phyloP scores from a whole-genome alignment of 805 yeast genomes.

The Candida silvicultrix region DNA sequence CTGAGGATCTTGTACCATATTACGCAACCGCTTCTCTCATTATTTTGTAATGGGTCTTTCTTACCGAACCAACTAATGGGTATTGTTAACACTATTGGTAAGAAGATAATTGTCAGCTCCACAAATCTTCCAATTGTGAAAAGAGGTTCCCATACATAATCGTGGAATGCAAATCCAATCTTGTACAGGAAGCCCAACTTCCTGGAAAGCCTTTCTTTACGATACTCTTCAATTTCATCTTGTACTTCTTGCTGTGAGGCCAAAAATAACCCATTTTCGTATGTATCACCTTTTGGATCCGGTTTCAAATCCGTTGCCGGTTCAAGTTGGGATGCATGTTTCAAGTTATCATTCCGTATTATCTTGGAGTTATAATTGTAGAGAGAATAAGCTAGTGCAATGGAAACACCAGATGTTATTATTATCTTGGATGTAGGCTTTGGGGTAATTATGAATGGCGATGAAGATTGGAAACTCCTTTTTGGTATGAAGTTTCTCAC shows the following conservation, averaged over 20 bases:
- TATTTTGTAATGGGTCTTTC: slow-evolving; percentile 13
- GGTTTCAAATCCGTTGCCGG: slow-evolving; percentile 22
- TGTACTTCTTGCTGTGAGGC: slow-evolving; percentile 54
- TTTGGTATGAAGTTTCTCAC: neutral
- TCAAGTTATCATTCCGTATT: neutral
- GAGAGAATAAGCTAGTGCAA: neutral
- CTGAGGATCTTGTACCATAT: slow-evolving; percentile 68
- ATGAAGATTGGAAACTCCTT: neutral
- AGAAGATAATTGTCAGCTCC: slow-evolving; percentile 57
- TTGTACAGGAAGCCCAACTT: slow-evolving; percentile 28
- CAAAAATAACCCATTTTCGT: slow-evolving; percentile 56
- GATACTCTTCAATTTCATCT: slow-evolving; percentile 27
- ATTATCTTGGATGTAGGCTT: neutral
- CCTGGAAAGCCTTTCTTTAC: slow-evolving; percentile 22
- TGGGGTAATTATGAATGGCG: neutral
- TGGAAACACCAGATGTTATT: neutral
- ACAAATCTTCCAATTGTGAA: slow-evolving; percentile 62
- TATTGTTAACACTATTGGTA: slow-evolving; percentile 60
- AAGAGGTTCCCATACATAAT: slow-evolving; percentile 62
- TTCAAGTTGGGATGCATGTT: neutral
- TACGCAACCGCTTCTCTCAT: slow-evolving; percentile 53
- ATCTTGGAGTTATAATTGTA: neutral
- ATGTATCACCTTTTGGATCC: slow-evolving; percentile 51
- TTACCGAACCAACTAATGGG: slow-evolving; percentile 45
- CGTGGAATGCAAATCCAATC: slow-evolving; percentile 39